phyloP scores from a whole-genome alignment of 169 alveolate genomes.

The Plasmodium vivax region DNA sequence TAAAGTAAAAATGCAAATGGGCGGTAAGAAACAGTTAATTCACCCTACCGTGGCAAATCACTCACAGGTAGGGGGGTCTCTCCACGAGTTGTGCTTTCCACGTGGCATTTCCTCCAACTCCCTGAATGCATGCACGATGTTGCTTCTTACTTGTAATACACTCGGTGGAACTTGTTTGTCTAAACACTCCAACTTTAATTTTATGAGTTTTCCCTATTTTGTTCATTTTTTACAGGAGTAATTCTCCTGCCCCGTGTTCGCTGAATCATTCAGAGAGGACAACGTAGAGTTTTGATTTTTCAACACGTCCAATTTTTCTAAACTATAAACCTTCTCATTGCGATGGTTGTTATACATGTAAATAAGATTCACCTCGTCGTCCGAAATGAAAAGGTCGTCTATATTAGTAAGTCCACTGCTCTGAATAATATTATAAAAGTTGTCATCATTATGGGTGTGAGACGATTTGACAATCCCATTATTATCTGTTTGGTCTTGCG shows the following conservation, averaged over 20 bases:
- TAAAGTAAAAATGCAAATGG: neutral
- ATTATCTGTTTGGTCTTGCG: neutral
- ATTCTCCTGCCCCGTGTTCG: neutral
- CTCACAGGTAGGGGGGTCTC: neutral
- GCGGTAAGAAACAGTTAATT: neutral
- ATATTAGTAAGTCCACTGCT: neutral
- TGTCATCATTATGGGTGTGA: neutral
- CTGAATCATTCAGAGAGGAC: neutral
- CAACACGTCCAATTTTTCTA: slow-evolving; percentile 16
- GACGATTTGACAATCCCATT: neutral
- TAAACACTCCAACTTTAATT: neutral
- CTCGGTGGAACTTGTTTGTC: neutral
- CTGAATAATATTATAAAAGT: neutral
- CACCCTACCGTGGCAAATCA: neutral
- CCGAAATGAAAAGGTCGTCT: slow-evolving; percentile 50
- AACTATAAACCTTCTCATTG: slow-evolving; percentile 41
- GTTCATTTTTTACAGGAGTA: neutral
- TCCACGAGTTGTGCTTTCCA: neutral
- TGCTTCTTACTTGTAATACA: neutral
- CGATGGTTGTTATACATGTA: slow-evolving; percentile 34
- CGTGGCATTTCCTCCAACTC: neutral
- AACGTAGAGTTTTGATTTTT: neutral
- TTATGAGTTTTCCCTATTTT: neutral
- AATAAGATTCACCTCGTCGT: slow-evolving; percentile 70
- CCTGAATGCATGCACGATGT: neutral